A percentile compares a stretch with the other conserved stretches of the same genome.
Evolutionary conservation across 2,329 filamentous ascomycete species (phyloP).

Genomic region (Fusarium nygamai): DNA sequence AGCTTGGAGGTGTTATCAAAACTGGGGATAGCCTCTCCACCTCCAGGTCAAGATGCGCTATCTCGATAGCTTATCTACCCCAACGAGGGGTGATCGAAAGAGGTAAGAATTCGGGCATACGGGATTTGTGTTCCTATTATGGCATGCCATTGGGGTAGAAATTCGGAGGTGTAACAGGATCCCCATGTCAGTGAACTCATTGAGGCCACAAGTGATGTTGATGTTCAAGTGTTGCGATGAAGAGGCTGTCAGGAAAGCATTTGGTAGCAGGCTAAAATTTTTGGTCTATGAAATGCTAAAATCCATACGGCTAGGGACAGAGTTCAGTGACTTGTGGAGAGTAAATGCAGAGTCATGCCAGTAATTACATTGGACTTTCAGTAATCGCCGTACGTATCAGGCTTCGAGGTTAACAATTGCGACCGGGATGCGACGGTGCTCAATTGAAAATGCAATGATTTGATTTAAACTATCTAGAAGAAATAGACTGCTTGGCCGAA

Average conservation of each 20-base stretch:
- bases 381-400: not conserved
- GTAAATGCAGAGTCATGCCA: not conserved
- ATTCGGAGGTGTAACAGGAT: not conserved
- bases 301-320: too few species aligned
- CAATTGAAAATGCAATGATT: too few species aligned
- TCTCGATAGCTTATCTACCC: constrained; percentile 2
- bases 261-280: too few species aligned
- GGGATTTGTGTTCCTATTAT: not conserved
- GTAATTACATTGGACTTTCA: not conserved
- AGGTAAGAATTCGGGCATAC: not conserved
- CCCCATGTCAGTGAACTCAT: not conserved
- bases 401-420: not conserved
- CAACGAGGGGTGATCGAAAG: not conserved
- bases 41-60: not conserved
- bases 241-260: not conserved
- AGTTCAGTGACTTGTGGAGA: too few species aligned
- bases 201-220: not conserved
- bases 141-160: not conserved
- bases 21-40: not conserved
- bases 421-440: rapidly evolving
- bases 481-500: too few species aligned
- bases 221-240: not conserved
- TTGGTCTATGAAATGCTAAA: too few species aligned
- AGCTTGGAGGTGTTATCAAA: not conserved
- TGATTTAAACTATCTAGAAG: not conserved